Conservation (phyloP, 306 rosid species). For the Prunus kanzakura region DNA sequence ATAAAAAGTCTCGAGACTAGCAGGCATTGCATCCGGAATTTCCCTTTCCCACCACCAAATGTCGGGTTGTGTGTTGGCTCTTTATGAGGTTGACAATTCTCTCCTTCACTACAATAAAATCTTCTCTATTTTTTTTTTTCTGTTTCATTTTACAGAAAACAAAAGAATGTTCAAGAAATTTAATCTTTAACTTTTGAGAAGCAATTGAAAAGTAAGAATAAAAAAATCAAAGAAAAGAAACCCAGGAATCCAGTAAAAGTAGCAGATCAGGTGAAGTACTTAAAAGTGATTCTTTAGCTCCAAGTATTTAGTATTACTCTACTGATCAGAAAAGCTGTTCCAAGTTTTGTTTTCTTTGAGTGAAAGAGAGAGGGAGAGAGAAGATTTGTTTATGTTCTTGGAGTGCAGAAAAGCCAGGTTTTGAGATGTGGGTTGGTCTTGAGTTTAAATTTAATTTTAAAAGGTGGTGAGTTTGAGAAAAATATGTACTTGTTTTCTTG, state of each 20-base stretch:
- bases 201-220: constrained; percentile 11
- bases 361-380: constrained; percentile 27
- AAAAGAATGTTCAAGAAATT: constrained; percentile 1
- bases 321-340: constrained; percentile 23
- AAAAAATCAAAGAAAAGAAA: constrained; percentile 17
- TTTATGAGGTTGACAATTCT: constrained; percentile 25
- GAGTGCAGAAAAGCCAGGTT: constrained; percentile 52
- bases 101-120: not conserved
- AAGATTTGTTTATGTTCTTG: constrained; percentile 5
- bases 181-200: not conserved
- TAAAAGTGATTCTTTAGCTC: constrained; percentile 31
- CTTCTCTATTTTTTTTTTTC: not conserved
- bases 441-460: constrained; percentile 24
- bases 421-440: constrained; percentile 36
- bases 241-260: constrained; percentile 69
- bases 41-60: constrained; percentile 60
- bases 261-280: constrained; percentile 4
- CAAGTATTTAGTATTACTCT: constrained; percentile 25
- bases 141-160: not conserved
- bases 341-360: constrained; percentile 20
- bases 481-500: constrained; percentile 20
- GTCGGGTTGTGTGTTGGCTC: constrained; percentile 60
- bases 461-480: constrained; percentile 16
- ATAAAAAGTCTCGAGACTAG: constrained; percentile 54
- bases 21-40: constrained; percentile 58